phyloP scores from a whole-genome alignment of 164 flowering plant species.

The Vitis labrusca region DNA sequence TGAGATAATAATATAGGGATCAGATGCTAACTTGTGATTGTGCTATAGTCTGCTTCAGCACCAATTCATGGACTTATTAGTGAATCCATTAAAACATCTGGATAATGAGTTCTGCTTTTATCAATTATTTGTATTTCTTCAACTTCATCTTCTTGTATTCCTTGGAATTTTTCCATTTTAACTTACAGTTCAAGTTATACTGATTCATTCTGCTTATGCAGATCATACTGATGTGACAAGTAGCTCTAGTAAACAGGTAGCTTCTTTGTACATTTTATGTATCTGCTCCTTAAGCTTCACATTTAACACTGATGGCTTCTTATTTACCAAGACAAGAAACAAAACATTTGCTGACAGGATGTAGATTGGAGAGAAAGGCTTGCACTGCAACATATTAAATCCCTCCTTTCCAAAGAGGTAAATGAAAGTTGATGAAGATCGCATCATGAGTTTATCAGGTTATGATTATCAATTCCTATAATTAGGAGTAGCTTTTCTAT shows the following conservation, averaged over 20 bases:
- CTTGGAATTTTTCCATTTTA: background rate
- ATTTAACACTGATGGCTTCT: background rate
- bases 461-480: background rate
- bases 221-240: slow-evolving; percentile 29
- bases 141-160: background rate
- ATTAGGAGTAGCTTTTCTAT: background rate
- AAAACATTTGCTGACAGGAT: slow-evolving; percentile 34
- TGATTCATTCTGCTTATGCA: slow-evolving; percentile 26
- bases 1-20: too few relatives aligned
- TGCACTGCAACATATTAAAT: slow-evolving; percentile 59
- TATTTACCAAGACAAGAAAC: background rate
- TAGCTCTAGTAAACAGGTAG: slow-evolving; percentile 46
- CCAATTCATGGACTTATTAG: too few relatives aligned
- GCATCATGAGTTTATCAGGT: background rate
- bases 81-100: too few relatives aligned
- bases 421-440: slow-evolving; percentile 14
- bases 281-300: slow-evolving; percentile 1
- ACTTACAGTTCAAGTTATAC: background rate
- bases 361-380: slow-evolving; percentile 72
- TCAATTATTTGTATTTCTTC: background rate
- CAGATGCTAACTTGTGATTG: too few relatives aligned
- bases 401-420: slow-evolving; percentile 81
- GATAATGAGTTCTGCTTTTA: background rate
- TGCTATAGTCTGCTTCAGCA: too few relatives aligned
- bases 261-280: slow-evolving; percentile 5